Base-by-base conservation (phyloP, 2,329 filamentous ascomycete genomes). In the Hymenoscyphus fructigenus region DNA sequence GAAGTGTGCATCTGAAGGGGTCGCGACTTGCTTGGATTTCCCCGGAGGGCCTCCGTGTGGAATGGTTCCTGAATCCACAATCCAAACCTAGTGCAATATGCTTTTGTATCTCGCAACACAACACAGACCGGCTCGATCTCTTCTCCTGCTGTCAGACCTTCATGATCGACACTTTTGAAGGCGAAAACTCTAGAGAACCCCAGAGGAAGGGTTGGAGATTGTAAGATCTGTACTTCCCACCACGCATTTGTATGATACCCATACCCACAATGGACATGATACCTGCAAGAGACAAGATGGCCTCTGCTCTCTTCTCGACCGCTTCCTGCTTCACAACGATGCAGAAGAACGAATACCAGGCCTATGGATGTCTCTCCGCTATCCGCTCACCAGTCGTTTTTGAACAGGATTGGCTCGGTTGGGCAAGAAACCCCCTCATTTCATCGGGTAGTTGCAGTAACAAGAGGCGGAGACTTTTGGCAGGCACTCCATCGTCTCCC, bases 371-470 rank as follows among this genome's bases (percentile, higher is more conserved):
- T 47, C 61, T 55, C 57, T 17, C 50, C 59, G 56, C 61, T 12
- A 61, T 61, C 64, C 55, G 47, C 41, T 17, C 38, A 17, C 59
- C 32, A 28, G 59, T 38, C 20, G 47, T 12, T 60, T 34, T 34
- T 17, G 12, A 34, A 34, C 9, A 14, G 28, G 36, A 38, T n/a
- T 41, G 15, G 29, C 55, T 20, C 55, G 47, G 9, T 23, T 53
- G 23, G 47, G 14, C 47, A 26, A 53, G 20, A 20, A 53, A 53
- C 15, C 41, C 50, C 55, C 28, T 58, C 44, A 10, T 59, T 26
- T 12, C 55, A 38, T 20, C 66, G 68, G 65, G n/a, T 57, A 28
- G 3, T 50, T 70, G 68, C 68, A 69, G 59, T 57, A 41, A 67
- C 60, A 65, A 38, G 47, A 34, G 26, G 38, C 61, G 57, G 60